Conservation (phyloP, 2,329 filamentous ascomycete genomes). For the Alternaria arborescens region DNA sequence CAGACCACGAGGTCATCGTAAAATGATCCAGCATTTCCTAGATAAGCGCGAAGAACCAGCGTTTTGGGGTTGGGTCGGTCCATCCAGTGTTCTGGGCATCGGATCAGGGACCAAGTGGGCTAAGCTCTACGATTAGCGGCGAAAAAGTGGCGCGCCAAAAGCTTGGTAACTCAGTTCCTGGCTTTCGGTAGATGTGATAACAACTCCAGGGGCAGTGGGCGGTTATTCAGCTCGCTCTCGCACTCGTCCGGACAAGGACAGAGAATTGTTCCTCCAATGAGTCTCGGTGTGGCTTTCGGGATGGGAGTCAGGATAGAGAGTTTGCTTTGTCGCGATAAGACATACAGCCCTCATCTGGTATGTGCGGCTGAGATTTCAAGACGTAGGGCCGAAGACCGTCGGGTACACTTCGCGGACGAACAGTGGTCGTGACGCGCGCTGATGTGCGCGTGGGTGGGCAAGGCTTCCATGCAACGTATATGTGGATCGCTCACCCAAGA, state of each 20-base stretch:
- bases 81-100: conserved; percentile 14
- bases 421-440: neutral
- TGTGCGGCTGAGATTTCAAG: neutral
- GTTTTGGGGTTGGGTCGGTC: neutral
- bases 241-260: neutral
- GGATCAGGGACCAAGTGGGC: conserved; percentile 4
- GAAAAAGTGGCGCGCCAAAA: conserved; percentile 2
- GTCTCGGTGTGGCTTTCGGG: neutral
- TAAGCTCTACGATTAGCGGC: conserved; percentile 9
- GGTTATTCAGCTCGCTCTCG: neutral
- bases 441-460: neutral
- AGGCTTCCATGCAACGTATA: neutral
- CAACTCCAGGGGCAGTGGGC: neutral
- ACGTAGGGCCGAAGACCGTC: neutral
- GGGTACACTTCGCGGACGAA: neutral
- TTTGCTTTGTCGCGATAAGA: neutral
- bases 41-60: neutral
- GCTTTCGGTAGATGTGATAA: neutral
- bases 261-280: conserved; percentile 4
- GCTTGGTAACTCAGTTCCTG: conserved; percentile 11
- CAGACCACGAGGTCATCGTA: neutral
- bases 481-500: neutral
- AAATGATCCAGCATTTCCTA: neutral
- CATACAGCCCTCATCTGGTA: neutral
- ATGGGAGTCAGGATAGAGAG: neutral